Base-by-base conservation (phyloP, 257 asterid species). In the Petunia secreta region DNA sequence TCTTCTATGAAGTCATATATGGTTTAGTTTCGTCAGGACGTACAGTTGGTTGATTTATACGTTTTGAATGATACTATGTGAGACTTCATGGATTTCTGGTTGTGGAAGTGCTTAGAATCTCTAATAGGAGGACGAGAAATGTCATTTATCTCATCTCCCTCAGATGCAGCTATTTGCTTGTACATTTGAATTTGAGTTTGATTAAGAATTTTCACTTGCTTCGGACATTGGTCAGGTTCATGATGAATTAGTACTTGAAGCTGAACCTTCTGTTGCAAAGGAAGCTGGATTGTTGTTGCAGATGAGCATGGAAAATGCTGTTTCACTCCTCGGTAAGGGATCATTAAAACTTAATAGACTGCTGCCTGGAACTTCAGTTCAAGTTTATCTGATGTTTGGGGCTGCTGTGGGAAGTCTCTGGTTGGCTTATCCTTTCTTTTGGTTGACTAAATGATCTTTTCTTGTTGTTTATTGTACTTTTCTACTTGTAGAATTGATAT, bases 221-320 rank as follows among this genome's bases (percentile, higher is more conserved):
- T 69, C 1, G 44, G 43, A 71, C 59, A 79, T 8, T 76, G 37
- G 78, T 79, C 74, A 95, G 99, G 97, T 93, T 75, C 99, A 95
- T 74, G 99, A 93, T 88, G 99, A 95, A 89, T 87, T 95, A 55
- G 94, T 95, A 67, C 80, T 95, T 87, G 98, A 95, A 87, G 92
- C 95, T 65, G 97, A 93, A 87, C 89, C 91, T 65, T 87, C 87
- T 58, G 87, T 93, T 69, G 89, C 89, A 65, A 95, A 88, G 89
- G 98, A 95, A 87, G 97, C 98, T 80, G 98, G 88, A 53, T 81
- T 85, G 80, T 82, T 95, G 88, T 94, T 93, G 78, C 89, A 48
- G 82, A 86, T 83, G 75, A 88, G 97, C 91, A 95, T 95, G 98
- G 99, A 95, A 91, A 87, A 71, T 80, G 98, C 96, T 39, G 90